These are phyloP conservation scores for Malus asiatica DNA, from an alignment of 306 rosid genomes.

Conservation along the genomic window DNA sequence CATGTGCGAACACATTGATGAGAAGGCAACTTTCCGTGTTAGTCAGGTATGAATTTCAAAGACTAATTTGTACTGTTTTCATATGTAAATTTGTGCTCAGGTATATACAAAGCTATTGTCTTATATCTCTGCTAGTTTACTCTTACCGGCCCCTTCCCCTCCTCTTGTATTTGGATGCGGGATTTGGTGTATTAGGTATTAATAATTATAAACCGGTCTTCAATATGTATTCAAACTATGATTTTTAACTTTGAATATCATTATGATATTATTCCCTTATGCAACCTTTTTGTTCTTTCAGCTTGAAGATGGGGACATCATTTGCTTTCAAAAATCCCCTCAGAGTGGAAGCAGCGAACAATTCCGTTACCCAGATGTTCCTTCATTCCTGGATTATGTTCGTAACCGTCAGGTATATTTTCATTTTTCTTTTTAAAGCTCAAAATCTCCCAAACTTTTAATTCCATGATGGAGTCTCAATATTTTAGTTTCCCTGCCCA, in stretches of 20 bases:
- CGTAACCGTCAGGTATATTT: conserved; percentile 81
- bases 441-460: background rate
- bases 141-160: background rate
- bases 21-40: conserved; percentile 46
- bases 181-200: background rate
- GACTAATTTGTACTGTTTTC: background rate
- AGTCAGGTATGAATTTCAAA: conserved; percentile 50
- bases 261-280: background rate
- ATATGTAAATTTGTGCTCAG: background rate
- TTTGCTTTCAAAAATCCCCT: conserved; percentile 72
- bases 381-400: conserved; percentile 80
- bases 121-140: background rate
- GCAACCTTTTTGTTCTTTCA: conserved; percentile 25
- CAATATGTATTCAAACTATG: background rate
- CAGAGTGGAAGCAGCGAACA: conserved; percentile 48
- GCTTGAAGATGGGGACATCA: conserved; percentile 95
- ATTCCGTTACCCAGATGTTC: conserved; percentile 65
- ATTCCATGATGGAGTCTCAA: background rate
- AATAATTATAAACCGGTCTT: background rate
- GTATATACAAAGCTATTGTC: background rate
- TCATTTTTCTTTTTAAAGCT: background rate
- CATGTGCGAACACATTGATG: conserved; percentile 71
- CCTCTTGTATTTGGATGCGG: background rate
- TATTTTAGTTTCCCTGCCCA: background rate
- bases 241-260: background rate